Conservation (phyloP, 257 asterid species). For the Penstemon eatonii region DNA sequence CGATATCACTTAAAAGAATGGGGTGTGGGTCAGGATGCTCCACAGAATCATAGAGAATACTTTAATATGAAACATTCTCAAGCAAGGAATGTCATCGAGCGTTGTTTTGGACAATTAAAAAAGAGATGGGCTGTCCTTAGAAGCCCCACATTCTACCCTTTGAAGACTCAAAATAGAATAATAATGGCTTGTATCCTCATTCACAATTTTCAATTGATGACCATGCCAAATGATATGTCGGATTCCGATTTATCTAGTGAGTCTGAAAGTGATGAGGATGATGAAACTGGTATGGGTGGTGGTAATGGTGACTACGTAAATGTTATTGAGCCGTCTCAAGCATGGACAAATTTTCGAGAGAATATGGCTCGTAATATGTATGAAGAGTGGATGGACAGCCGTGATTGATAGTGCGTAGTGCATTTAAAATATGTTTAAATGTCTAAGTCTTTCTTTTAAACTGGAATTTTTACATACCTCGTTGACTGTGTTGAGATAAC, state of each 20-base stretch:
- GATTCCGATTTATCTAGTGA: no score
- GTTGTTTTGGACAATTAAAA: background rate
- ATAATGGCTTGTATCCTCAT: background rate
- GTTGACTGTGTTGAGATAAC: no score
- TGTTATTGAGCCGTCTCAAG: background rate
- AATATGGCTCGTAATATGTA: background rate
- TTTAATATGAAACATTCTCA: slow-evolving; percentile 5
- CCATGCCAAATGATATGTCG: background rate
- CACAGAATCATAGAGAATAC: background rate
- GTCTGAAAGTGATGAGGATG: background rate
- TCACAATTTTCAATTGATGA: background rate
- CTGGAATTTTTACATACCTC: no score
- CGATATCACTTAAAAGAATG: slow-evolving; percentile 1
- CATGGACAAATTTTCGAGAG: background rate
- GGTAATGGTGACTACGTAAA: background rate
- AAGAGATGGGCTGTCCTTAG: background rate
- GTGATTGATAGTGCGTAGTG: no score
- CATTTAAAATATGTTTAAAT: no score
- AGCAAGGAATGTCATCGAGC: background rate
- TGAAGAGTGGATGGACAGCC: background rate
- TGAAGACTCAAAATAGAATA: background rate
- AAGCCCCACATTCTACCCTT: background rate
- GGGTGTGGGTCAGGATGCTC: background rate
- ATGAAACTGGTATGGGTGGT: background rate
- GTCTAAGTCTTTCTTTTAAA: no score